Evolutionary conservation across 2,329 filamentous ascomycete genomes (phyloP).

Genomic region (Metarhizium humberi): DNA sequence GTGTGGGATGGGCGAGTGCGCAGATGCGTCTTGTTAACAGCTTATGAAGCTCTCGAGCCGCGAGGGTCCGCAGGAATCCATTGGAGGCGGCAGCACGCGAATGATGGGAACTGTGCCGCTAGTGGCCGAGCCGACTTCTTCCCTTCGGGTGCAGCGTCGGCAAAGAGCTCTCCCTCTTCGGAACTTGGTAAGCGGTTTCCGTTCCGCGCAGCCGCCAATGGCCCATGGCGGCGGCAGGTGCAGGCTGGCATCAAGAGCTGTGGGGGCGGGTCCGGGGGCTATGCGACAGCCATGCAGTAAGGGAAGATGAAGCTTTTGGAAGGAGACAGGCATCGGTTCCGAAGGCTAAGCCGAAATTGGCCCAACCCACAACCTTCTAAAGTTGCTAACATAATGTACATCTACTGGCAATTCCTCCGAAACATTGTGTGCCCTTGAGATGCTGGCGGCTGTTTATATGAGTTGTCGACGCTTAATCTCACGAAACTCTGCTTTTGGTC

Average conservation of each 20-base stretch:
- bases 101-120: neutral
- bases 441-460: too few species aligned
- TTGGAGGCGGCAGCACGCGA: neutral
- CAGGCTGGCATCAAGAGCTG: neutral
- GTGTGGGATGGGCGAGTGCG: too few species aligned
- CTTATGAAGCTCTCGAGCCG: neutral
- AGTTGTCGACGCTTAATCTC: too few species aligned
- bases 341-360: neutral
- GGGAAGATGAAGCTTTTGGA: neutral
- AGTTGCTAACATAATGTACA: too few species aligned
- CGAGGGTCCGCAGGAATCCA: too few species aligned
- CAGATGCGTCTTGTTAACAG: neutral
- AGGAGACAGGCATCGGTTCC: neutral
- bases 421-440: too few species aligned
- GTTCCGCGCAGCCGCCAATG: neutral
- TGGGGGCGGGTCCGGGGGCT: neutral
- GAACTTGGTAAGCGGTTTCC: neutral
- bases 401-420: too few species aligned
- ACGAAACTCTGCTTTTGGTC: too few species aligned
- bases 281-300: neutral
- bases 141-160: slow-evolving; percentile 3
- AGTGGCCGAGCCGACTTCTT: slow-evolving; percentile 5
- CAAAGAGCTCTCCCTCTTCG: slow-evolving; percentile 3
- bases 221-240: neutral
- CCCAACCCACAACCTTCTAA: neutral